Evolutionary conservation across 352 stramenopile genomes (phyloP).

Genomic region (Peronospora farinosa): DNA sequence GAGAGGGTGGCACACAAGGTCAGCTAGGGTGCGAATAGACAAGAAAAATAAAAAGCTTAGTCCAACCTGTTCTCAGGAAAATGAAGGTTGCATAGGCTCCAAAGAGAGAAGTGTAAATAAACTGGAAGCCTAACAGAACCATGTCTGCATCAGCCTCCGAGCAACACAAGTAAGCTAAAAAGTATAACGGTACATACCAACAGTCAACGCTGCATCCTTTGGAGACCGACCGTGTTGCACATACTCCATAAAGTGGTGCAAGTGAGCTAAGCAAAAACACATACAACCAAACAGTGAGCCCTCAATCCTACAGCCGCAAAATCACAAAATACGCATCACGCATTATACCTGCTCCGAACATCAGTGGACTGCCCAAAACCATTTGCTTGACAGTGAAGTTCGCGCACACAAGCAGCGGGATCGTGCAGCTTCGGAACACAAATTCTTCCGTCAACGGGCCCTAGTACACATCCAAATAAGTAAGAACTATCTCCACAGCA

Average conservation of each 20-base stretch:
- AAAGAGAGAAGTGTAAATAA: slow-evolving; percentile 94
- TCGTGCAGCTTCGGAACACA: slow-evolving; percentile 93
- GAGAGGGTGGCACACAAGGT: neutral
- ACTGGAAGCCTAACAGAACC: slow-evolving; percentile 79
- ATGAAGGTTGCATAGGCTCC: slow-evolving; percentile 91
- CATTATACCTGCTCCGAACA: slow-evolving; percentile 90
- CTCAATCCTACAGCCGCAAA: neutral
- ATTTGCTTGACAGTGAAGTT: slow-evolving; percentile 78
- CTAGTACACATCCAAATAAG: slow-evolving; percentile 18
- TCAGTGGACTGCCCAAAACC: slow-evolving; percentile 84
- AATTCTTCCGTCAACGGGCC: slow-evolving; percentile 92
- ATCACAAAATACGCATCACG: slow-evolving; percentile 9
- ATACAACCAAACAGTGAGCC: slow-evolving; percentile 5
- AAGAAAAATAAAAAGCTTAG: neutral
- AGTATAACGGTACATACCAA: slow-evolving; percentile 38
- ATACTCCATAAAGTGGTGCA: slow-evolving; percentile 85
- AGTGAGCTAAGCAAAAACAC: slow-evolving; percentile 43
- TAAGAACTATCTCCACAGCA: slow-evolving; percentile 1
- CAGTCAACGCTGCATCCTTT: slow-evolving; percentile 70
- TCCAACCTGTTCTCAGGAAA: slow-evolving; percentile 84
- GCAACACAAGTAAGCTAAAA: slow-evolving; percentile 1
- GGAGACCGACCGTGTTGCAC: slow-evolving; percentile 58
- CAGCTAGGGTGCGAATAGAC: neutral
- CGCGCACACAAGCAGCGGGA: slow-evolving; percentile 84
- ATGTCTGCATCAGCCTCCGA: slow-evolving; percentile 2